Base-by-base conservation (phyloP, 2,329 filamentous ascomycete species). In the Fusarium sp. region DNA sequence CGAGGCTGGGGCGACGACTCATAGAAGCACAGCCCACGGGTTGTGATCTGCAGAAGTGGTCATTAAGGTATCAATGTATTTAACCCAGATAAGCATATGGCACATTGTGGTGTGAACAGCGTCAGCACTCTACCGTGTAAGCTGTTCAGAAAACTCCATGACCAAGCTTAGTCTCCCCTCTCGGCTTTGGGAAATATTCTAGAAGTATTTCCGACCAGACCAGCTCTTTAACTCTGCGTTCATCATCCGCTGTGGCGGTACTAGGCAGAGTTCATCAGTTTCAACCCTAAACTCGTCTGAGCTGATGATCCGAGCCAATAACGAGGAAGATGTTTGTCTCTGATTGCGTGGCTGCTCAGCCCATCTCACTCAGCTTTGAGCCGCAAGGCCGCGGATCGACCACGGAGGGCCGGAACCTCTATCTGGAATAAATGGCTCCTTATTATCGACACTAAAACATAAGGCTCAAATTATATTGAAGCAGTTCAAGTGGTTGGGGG, bases 131-230 rank as follows among this genome's bases (percentile, higher is more conserved):
- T 37, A n/a, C 34, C 18, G n/a, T 37, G 18, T 4, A 12, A n/a
- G 10, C 18, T n/a, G 6, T 6, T 37, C 34, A 37, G 6, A 11
- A 37, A 2, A 5, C 7, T 3, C 34, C 5, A 37, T 37, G 18
- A 1, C 3, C 34, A 12, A 12, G 10, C 11, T 6, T n/a, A 37
- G 3, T 10, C 6, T 37, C 3, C 4, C 4, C 0, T n/a, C 10
- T 37, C 34, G 34, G 34, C 18, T 37, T 37, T n/a, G 6, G 18
- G 18, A 37, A 37, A n/a, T 4, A n/a, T 12, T 37, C 9, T n/a
- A 37, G 34, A 37, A 37, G 3, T 37, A 12, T 37, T 37, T 37
- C 18, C 34, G 34, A 37, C 18, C 18, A 12, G 34, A n/a, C 18
- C 6, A 37, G 34, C 5, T 10, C 3, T 37, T 7, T 7, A 37